Percentiles rank a stretch among this genome's conserved stretches.
phyloP scores from a whole-genome alignment of 305 asterid genomes.

The Solanum hybrid region DNA sequence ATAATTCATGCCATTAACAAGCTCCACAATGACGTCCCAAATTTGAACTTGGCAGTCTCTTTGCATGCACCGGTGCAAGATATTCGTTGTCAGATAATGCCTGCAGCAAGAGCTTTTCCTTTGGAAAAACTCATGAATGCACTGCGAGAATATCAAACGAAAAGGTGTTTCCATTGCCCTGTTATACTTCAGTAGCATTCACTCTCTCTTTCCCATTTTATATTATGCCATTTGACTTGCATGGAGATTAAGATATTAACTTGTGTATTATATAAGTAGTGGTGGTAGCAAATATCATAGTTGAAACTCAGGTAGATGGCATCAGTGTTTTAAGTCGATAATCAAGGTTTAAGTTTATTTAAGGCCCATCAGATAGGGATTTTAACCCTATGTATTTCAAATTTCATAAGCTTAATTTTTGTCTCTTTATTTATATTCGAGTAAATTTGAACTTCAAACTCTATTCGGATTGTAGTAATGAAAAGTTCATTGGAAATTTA shows the following conservation, averaged over 20 bases:
- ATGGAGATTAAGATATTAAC: not conserved
- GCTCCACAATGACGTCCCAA: slow-evolving; percentile 75
- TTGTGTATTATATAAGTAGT: not conserved
- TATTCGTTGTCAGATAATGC: slow-evolving; percentile 96
- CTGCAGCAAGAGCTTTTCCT: slow-evolving; percentile 97
- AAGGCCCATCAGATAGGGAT: not conserved
- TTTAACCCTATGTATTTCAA: not conserved
- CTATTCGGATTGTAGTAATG: not conserved
- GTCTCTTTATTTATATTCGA: not conserved
- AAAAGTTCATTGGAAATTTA: not conserved
- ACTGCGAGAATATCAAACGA: slow-evolving; percentile 59
- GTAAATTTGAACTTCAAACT: not conserved
- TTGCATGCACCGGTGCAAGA: slow-evolving; percentile 95
- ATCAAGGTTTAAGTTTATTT: not conserved
- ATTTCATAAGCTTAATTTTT: not conserved
- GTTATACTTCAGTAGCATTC: not conserved
- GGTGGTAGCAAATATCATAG: not conserved
- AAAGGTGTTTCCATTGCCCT: slow-evolving; percentile 35
- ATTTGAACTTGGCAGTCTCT: slow-evolving; percentile 82
- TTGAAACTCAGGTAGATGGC: not conserved
- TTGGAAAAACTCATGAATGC: slow-evolving; percentile 76
- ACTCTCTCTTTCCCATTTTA: not conserved
- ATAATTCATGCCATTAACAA: slow-evolving; percentile 76
- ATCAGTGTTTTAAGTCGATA: not conserved
- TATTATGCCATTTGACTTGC: not conserved